phyloP scores from a whole-genome alignment of 495 filamentous ascomycete species.

The Monascus purpureus region DNA sequence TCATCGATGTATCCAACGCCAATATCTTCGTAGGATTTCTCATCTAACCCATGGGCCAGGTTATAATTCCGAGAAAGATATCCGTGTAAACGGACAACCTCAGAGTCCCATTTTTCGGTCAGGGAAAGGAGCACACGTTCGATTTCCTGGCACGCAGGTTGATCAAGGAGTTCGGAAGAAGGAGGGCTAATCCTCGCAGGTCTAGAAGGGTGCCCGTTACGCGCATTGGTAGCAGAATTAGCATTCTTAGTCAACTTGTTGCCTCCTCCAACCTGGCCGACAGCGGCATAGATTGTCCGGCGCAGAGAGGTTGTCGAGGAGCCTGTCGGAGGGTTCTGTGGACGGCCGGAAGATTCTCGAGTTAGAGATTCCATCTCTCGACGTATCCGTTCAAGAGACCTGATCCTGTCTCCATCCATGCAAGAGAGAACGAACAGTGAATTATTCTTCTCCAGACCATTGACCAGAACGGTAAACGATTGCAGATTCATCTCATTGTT shows the following conservation, averaged over 20 bases:
- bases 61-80: conserved; percentile 52
- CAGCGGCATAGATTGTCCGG: conserved; percentile 29
- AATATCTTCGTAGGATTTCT: not conserved
- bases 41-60: conserved; percentile 31
- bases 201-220: too few species aligned
- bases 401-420: conserved; percentile 48
- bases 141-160: conserved; percentile 34
- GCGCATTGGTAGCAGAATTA: too few species aligned
- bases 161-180: too few species aligned
- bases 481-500: conserved; percentile 67
- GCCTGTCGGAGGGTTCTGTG: conserved; percentile 20
- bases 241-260: conserved; percentile 23
- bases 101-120: conserved; percentile 47
- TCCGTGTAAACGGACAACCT: conserved; percentile 39
- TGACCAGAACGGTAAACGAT: conserved; percentile 64
- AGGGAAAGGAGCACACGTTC: conserved; percentile 40
- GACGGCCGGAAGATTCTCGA: conserved; percentile 15
- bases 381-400: conserved; percentile 49
- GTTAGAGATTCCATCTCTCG: conserved; percentile 42
- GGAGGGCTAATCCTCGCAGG: too few species aligned
- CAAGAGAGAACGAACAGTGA: conserved; percentile 49
- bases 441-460: conserved; percentile 53
- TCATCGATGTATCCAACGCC: conserved; percentile 12
- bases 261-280: conserved; percentile 15
- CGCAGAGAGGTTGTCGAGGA: conserved; percentile 33